Evolutionary conservation across 176 grass and related monocot genomes (phyloP).

Genomic region (sorghum (Sorghum bicolor)): Sorghum_bicolor_NCBIv3 NC_012871.2:77182001-77182500

Average conservation of each 20-base stretch:
- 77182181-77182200: neutral
- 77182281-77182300: neutral
- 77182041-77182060: slow-evolving; percentile 12
- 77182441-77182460: neutral
- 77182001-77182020: slow-evolving; percentile 41
- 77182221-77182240: neutral
- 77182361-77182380: neutral
- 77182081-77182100: slow-evolving; percentile 35
- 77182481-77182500: neutral
- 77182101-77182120: slow-evolving; percentile 41
- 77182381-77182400: neutral
- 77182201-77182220: slow-evolving; percentile 24
- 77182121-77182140: slow-evolving; percentile 18
- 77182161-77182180: too few relatives aligned
- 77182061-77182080: slow-evolving; percentile 30
- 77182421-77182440: neutral
- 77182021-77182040: neutral
- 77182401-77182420: neutral
- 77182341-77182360: neutral
- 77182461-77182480: neutral
- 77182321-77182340: neutral
- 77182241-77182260: neutral
- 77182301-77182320: neutral
- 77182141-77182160: neutral
- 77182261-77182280: neutral